These are phyloP conservation scores for Diaporthe vexans DNA, from an alignment of 2,329 filamentous ascomycete genomes.

Conservation along the genomic window DNA sequence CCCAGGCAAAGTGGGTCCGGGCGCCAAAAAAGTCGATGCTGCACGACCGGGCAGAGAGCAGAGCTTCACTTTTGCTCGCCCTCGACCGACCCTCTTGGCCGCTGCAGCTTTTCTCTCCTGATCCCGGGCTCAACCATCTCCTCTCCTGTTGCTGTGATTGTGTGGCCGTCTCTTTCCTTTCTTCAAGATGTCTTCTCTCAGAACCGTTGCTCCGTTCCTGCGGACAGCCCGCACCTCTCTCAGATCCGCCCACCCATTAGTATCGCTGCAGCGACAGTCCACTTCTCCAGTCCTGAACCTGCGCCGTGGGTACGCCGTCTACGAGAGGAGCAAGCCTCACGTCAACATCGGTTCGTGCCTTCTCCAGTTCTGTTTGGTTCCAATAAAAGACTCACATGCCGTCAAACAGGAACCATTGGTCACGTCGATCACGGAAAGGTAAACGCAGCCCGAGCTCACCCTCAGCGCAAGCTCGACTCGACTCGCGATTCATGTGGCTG, in stretches of 20 bases:
- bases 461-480: background rate
- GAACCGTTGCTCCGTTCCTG: slow-evolving; percentile 83
- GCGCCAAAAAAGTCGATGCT: slow-evolving; percentile 42
- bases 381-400: slow-evolving; percentile 39
- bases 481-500: slow-evolving; percentile 38
- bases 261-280: slow-evolving; percentile 82
- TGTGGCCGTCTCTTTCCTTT: slow-evolving; percentile 46
- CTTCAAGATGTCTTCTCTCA: slow-evolving; percentile 83
- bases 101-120: slow-evolving; percentile 36
- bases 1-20: slow-evolving; percentile 31
- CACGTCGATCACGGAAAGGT: slow-evolving; percentile 99
- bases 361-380: slow-evolving; percentile 39
- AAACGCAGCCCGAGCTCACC: slow-evolving; percentile 46
- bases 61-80: slow-evolving; percentile 32
- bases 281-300: slow-evolving; percentile 75
- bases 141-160: slow-evolving; percentile 43
- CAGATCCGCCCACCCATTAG: slow-evolving; percentile 75
- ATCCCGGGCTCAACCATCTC: slow-evolving; percentile 32
- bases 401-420: slow-evolving; percentile 84
- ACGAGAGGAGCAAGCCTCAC: slow-evolving; percentile 94
- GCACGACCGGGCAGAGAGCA: slow-evolving; percentile 29
- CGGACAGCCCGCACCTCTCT: slow-evolving; percentile 85
- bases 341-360: slow-evolving; percentile 88
- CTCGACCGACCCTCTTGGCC: slow-evolving; percentile 27
- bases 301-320: slow-evolving; percentile 77